phyloP scores from a whole-genome alignment of 495 filamentous ascomycete species.

The Lasiosphaeria miniovina region DNA sequence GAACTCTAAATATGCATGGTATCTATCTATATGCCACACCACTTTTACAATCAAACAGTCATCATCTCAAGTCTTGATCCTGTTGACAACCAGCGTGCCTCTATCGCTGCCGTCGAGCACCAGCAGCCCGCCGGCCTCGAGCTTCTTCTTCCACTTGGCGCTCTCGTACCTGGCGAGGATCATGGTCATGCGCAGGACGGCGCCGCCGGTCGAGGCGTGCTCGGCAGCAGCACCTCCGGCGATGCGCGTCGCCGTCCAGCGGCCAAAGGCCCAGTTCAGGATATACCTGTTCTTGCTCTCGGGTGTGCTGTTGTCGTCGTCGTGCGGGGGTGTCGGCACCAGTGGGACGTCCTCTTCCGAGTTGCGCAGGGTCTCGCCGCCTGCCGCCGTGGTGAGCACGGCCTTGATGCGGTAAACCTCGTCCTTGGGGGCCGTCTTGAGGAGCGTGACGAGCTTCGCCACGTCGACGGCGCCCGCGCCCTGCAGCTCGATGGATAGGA shows the following conservation, averaged over 20 bases:
- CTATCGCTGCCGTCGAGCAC: conserved; percentile 43
- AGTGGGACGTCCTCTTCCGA: conserved; percentile 51
- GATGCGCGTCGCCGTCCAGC: conserved; percentile 82
- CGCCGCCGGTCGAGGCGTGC: conserved; percentile 45
- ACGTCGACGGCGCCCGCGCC: conserved; percentile 54
- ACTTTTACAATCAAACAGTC: not conserved
- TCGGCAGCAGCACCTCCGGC: conserved; percentile 36
- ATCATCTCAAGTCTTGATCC: conserved; percentile 23
- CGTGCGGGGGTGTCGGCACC: conserved; percentile 8
- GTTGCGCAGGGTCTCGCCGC: conserved; percentile 43
- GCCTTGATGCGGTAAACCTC: conserved; percentile 96
- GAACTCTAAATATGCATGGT: no score
- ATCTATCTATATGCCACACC: not conserved
- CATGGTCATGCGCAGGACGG: conserved; percentile 72
- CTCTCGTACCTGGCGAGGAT: conserved; percentile 84
- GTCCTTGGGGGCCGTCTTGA: conserved; percentile 74
- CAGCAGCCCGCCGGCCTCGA: conserved; percentile 61
- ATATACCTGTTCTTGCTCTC: conserved; percentile 57
- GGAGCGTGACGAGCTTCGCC: conserved; percentile 59
- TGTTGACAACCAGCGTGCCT: conserved; percentile 43
- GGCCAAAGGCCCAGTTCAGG: conserved; percentile 95
- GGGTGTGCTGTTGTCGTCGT: not conserved
- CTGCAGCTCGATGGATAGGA: conserved; percentile 69
- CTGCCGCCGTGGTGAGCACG: conserved; percentile 58
- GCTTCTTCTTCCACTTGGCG: conserved; percentile 81